A percentile compares a stretch with the other conserved stretches of the same genome.
phyloP scores from a whole-genome alignment of 1,139 yeast species.

The Pichia sp. region DNA sequence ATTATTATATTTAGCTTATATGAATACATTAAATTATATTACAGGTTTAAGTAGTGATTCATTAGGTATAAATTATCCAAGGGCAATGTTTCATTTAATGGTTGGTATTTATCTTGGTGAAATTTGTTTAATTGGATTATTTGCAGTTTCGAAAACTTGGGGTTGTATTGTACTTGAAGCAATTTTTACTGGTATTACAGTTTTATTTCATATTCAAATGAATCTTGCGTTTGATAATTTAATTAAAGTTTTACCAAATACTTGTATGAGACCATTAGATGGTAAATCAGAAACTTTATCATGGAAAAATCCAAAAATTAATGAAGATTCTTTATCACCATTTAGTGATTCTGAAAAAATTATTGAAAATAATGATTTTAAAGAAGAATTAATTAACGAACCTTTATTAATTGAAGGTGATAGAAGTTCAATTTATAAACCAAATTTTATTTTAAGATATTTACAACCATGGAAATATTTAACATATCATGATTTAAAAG shows the following conservation, averaged over 20 bases:
- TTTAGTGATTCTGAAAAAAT: conserved; percentile 18
- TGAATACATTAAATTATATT: conserved; percentile 57
- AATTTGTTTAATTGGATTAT: conserved; percentile 67
- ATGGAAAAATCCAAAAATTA: conserved; percentile 31
- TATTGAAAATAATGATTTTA: conserved; percentile 12
- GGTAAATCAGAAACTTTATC: conserved; percentile 64
- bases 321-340: conserved; percentile 28
- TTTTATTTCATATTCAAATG: conserved; percentile 36
- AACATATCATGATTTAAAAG: conserved; percentile 32
- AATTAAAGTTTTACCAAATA: conserved; percentile 53
- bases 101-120: conserved; percentile 79
- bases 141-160: conserved; percentile 50
- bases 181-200: conserved; percentile 36
- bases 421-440: conserved; percentile 16
- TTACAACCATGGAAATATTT: conserved; percentile 31
- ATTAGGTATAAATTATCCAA: conserved; percentile 63
- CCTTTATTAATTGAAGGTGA: conserved; percentile 31
- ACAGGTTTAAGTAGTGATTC: conserved; percentile 54
- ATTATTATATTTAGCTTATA: conserved; percentile 54
- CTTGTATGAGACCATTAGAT: conserved; percentile 64
- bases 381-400: conserved; percentile 22
- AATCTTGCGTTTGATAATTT: conserved; percentile 46
- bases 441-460: conserved; percentile 22
- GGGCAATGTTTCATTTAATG: conserved; percentile 67
- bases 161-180: conserved; percentile 39